Percentiles rank a stretch among this genome's conserved stretches.
phyloP scores from a whole-genome alignment of 1,139 yeast species.

The Geotrichum citri-aurantii region DNA sequence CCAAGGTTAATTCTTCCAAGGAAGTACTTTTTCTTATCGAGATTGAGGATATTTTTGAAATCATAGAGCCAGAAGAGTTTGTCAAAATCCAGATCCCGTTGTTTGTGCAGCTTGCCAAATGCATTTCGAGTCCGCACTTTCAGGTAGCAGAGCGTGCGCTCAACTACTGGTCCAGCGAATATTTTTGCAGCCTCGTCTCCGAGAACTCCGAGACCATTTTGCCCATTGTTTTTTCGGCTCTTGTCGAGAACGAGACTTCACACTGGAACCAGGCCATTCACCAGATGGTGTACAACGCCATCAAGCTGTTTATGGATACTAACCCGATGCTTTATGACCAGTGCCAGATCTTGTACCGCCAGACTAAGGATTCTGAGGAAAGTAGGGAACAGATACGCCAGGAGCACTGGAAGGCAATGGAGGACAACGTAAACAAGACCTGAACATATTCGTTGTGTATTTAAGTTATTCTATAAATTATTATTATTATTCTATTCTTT shows the following conservation, averaged over 20 bases:
- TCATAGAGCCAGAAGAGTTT: slow-evolving; percentile 93
- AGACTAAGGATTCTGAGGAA: slow-evolving; percentile 61
- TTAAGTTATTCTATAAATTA: no score
- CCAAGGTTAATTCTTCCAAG: slow-evolving; percentile 89
- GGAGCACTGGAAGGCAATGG: slow-evolving; percentile 72
- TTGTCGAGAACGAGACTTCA: slow-evolving; percentile 65
- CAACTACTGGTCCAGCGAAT: slow-evolving; percentile 92
- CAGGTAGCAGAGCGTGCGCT: slow-evolving; percentile 96
- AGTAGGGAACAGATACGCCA: slow-evolving; percentile 53
- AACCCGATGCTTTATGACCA: slow-evolving; percentile 92
- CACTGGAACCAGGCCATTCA: slow-evolving; percentile 93
- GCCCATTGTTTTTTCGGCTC: slow-evolving; percentile 86
- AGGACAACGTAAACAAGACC: no score
- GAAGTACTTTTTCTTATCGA: slow-evolving; percentile 95
- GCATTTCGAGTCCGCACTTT: slow-evolving; percentile 93
- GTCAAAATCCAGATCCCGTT: slow-evolving; percentile 88
- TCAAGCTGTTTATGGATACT: slow-evolving; percentile 89
- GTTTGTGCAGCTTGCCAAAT: slow-evolving; percentile 89
- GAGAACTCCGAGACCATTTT: slow-evolving; percentile 87
- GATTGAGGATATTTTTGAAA: slow-evolving; percentile 94
- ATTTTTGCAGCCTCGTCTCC: slow-evolving; percentile 81
- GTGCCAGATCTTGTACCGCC: slow-evolving; percentile 81
- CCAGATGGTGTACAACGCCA: slow-evolving; percentile 82
- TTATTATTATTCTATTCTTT: no score
- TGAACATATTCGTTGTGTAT: no score